Base-by-base conservation (phyloP, 441 rosid species). In the Syzygium malaccense region DNA sequence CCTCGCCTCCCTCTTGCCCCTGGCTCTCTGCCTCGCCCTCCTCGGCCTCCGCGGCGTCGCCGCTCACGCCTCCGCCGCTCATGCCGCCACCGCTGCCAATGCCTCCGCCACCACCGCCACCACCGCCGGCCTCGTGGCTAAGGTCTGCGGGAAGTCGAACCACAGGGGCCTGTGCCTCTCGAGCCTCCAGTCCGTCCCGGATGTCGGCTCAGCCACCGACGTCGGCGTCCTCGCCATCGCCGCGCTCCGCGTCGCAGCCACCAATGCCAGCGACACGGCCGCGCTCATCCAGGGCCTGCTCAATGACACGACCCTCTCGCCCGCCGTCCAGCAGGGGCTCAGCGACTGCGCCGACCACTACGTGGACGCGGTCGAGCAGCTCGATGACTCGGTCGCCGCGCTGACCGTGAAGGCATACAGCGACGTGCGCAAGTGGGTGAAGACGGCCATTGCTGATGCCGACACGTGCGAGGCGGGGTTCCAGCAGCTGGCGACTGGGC, bases 281-380 rank as follows among this genome's bases (percentile, higher is more conserved):
- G 30, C 78, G 55, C 55, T 48, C 75, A 87, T 91, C 89, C 79
- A 87, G 87, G 9, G 58, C 20, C 7, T 86, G 86, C 87, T 90
- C 41, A 86, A 41, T 1, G 51, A 66, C 86, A 66, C 37, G 11
- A 45, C 58, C 25, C 85, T 88, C 28, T 91, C 88, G 30, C 91
- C 91, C 8, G 55, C 48, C 0, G 28, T 85, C 37, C 89, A 90
- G 49, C 93, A 92, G 86, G 87, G 85, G 10, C 85, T 92, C 23
- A 51, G 33, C 10, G 92, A 92, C 79, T 92, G 94, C 89, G 45
- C 64, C 7, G 91, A 91, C 4, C 64, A 78, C 4, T 92, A 92
- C 71, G 8, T 80, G n/a, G 92, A 92, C 32, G 92, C 89, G 17
- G 87, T 88, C 14, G 56, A 86, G 55, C 93, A 92, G 87, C 90